phyloP scores from a whole-genome alignment of 768 basidiomycete genomes.

The Panaeolus papilionaceus region DNA sequence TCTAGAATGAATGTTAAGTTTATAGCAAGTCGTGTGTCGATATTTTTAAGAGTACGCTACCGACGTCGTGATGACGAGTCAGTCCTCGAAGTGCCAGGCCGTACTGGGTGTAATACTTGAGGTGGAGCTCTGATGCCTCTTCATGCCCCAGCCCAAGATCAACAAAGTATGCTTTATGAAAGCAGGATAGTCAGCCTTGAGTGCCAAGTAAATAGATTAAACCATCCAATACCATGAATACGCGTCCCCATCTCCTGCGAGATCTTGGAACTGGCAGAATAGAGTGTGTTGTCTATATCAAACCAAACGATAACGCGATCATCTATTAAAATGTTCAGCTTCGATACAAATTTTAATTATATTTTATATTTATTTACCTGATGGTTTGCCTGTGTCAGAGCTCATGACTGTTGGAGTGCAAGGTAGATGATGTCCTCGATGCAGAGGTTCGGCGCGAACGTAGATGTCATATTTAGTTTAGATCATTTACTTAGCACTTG shows the following conservation, averaged over 20 bases:
- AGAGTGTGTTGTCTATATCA: conserved; percentile 90
- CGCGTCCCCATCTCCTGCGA: conserved; percentile 80
- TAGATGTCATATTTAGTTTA: not conserved
- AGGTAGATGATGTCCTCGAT: not conserved
- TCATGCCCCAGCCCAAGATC: conserved; percentile 69
- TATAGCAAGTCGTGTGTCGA: not conserved
- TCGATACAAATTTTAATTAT: not conserved
- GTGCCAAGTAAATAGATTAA: not conserved
- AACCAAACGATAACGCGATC: conserved; percentile 74
- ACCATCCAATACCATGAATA: conserved; percentile 65
- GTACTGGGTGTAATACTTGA: conserved; percentile 78
- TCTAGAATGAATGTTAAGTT: conserved; percentile 44
- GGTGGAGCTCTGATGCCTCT: conserved; percentile 73
- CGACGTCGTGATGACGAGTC: conserved; percentile 75
- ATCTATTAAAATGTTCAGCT: conserved; percentile 39
- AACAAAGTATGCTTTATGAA: conserved; percentile 71
- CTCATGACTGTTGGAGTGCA: conserved; percentile 14
- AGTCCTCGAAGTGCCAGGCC: conserved; percentile 85
- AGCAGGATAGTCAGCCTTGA: not conserved
- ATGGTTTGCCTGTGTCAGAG: conserved; percentile 13
- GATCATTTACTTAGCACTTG: conserved; percentile 11
- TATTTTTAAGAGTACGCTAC: conserved; percentile 43
- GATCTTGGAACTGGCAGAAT: conserved; percentile 77
- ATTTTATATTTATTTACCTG: not conserved
- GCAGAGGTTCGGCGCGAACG: not conserved